phyloP scores from a whole-genome alignment of 176 grass and related monocot species.

The Otatea glauca region DNA sequence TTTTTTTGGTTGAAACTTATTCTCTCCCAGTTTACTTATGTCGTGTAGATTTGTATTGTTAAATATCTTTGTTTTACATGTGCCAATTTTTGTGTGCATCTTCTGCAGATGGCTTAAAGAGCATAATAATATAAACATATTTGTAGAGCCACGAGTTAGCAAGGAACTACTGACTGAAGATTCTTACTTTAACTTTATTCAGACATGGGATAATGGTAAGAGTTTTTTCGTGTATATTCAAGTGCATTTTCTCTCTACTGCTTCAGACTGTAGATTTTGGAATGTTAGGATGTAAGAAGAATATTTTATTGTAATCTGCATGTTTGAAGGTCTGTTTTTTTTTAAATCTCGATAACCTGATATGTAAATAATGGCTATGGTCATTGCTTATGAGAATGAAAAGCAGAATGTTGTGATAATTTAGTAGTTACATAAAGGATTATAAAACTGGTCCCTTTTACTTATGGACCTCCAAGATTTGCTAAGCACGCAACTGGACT shows the following conservation, averaged over 20 bases:
- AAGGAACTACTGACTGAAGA: slow-evolving; percentile 69
- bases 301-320: neutral
- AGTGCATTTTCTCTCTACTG: neutral
- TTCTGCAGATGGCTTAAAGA: slow-evolving; percentile 87
- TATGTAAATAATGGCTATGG: slow-evolving; percentile 26
- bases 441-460: slow-evolving; percentile 15
- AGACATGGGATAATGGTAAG: slow-evolving; percentile 88
- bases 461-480: neutral
- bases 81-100: slow-evolving; percentile 31
- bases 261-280: neutral
- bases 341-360: slow-evolving; percentile 18
- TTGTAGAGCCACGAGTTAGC: slow-evolving; percentile 83
- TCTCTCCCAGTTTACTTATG: slow-evolving; percentile 10
- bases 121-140: slow-evolving; percentile 72
- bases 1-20: slow-evolving; percentile 1
- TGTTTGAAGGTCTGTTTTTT: neutral
- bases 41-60: slow-evolving; percentile 10
- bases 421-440: slow-evolving; percentile 11
- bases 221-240: slow-evolving; percentile 26
- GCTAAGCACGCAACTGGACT: neutral
- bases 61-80: slow-evolving; percentile 18
- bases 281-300: slow-evolving; percentile 15
- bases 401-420: slow-evolving; percentile 17
- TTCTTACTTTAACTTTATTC: slow-evolving; percentile 74
- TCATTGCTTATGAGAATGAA: slow-evolving; percentile 5